Base-by-base conservation (phyloP, 2,329 filamentous ascomycete species). In the Trichoderma harzianum region DNA sequence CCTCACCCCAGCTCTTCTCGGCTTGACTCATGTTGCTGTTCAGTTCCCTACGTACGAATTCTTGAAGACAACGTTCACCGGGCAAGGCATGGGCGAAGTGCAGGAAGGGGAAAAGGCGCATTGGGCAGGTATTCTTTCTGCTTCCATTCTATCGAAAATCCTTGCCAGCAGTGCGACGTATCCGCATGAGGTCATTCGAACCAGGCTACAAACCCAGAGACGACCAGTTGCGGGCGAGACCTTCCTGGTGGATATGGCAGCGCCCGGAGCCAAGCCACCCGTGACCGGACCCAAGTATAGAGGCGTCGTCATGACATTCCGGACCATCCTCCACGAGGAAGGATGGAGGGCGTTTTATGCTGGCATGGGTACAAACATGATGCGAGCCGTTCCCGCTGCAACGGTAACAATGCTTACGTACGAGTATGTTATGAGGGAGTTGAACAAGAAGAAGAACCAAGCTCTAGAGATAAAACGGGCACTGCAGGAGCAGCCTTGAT, bases 391-490 rank as follows among this genome's bases (percentile, higher is more conserved):
- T 14, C 96, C 96, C 36, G 94, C 96, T 26, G 95, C 96, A 24
- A 97, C 97, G 78, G 97, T 97, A 30, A 99, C 96, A 3, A 97
- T 99, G 92, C 86, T 98, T 79, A 98, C 95, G 14, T 99, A 97
- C 79, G 96, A 99, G 83, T 96, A 92, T 76, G 83, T 86, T 64
- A 90, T 90, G 88, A 83, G 85, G 67, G 79, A 83, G 70, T 80
- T 90, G 24, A 86, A 86, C 73, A 79, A 82, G 70, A 78, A 80
- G 32, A 83, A 83, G 75, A 74, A 77, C 3, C 80, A 83, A 16
- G 85, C 84, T 63, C 78, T 76, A 65, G 77, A 77, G 39, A 83
- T 81, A 74, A 57, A 76, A 21, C 74, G 76, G 24, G 69, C 74
- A 66, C 64, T 76, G 7, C 73, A 70, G 53, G 72, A 72, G 75